Evolutionary conservation across 805 yeast species (phyloP), one percentile per base, ranked within the genome.

Genomic region (Sungouiozyma ichnusensis): DNA sequence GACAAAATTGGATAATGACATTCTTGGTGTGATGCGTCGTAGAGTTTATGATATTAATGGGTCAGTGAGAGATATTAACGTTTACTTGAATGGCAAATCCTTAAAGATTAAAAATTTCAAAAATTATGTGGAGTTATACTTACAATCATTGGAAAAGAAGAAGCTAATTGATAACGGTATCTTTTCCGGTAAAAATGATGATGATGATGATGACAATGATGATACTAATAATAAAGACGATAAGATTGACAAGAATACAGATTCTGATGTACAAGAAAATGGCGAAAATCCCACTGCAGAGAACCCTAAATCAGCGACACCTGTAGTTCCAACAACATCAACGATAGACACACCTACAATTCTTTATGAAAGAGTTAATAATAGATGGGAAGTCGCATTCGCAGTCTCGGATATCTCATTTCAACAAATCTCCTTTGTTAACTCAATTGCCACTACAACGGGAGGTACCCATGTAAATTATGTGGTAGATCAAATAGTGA

Each of bases 31-130:
- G 33, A 68, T 92, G 63, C 77, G 83, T 53, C 77, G 98, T 62
- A 86, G 98, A 69, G 97, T 90, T 19, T 90, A 81, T 58, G 98
- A 92, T 70, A 68, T 92, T 51, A 88, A 94, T 45, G 98, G 98
- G 48, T 83, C 97, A 3, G 94, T 87, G 7, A 74, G 77, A 46
- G 94, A 87, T 47, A 72, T 94, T 46, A 75, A 70, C 48, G 90
- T 92, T 36, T 77, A 71, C 49, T 69, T 92, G 49, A 85, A 92
- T 56, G 94, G 84, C 45, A 76, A 77, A 48, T 70, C 74, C 37
- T 64, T 92, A 39, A 77, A 74, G 45, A 71, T 92, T 37, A 72
- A 73, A 48, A 79, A 76, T 54, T 92, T 92, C 72, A 88, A 86
- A 62, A 74, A 74, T 42, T 92, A 92, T 52, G 90, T 88, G 32